Conservation (phyloP, 805 yeast species). For the Kodamaea neixiangensis region DNA sequence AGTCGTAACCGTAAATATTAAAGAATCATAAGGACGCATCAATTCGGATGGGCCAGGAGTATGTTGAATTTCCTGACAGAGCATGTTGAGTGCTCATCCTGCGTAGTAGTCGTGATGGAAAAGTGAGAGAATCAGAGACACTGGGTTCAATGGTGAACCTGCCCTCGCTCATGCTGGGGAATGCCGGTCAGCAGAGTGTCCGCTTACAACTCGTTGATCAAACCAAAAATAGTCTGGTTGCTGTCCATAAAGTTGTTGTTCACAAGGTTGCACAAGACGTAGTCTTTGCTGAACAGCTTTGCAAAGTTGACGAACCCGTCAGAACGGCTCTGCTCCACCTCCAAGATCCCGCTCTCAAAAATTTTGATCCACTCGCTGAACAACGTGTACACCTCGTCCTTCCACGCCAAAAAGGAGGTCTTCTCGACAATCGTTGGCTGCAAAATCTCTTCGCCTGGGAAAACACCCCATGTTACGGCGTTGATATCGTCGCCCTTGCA, state of each 20-base stretch:
- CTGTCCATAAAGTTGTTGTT: conserved; percentile 74
- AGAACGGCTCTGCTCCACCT: conserved; percentile 29
- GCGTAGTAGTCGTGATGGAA: conserved; percentile 14
- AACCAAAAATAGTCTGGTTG: conserved; percentile 55
- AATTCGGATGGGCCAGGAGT: conserved; percentile 12
- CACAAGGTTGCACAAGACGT: conserved; percentile 81
- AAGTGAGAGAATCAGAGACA: background rate
- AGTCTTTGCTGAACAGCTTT: conserved; percentile 52
- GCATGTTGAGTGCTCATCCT: conserved; percentile 41
- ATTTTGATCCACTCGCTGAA: conserved; percentile 76
- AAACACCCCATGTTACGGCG: conserved; percentile 98
- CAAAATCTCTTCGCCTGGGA: conserved; percentile 91
- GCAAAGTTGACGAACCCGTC: conserved; percentile 44
- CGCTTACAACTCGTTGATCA: conserved; percentile 40
- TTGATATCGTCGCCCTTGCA: conserved; percentile 76
- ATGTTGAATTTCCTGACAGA: conserved; percentile 31
- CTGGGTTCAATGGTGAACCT: too few relatives aligned
- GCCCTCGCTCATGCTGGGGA: too few relatives aligned
- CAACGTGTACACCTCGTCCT: conserved; percentile 88
- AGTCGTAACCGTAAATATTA: conserved; percentile 6
- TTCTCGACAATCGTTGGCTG: conserved; percentile 97
- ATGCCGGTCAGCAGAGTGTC: too few relatives aligned
- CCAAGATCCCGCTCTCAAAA: conserved; percentile 39
- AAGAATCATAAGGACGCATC: conserved; percentile 18
- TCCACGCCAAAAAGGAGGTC: conserved; percentile 93